A percentile compares a stretch with the other conserved stretches of the same genome.
Conservation (phyloP, 225 moss, liverwort and hornwort genomes). For the Pseudisothecium myosuroides region DNA sequence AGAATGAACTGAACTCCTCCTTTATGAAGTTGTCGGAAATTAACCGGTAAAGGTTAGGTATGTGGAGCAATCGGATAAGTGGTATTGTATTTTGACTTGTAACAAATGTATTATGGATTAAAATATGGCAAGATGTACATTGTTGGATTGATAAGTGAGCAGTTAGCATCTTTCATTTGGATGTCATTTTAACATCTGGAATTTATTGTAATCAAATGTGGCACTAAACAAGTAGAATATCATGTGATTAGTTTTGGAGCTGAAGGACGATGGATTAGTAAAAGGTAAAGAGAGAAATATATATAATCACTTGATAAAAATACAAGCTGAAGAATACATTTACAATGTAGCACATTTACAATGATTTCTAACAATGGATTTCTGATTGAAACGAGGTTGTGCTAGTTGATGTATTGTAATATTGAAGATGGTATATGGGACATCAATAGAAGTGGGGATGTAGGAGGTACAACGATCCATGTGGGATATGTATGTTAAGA, state of each 20-base stretch:
- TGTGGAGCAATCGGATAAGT: neutral
- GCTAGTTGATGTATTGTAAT: neutral
- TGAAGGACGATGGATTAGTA: fast-evolving
- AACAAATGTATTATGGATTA: too few relatives aligned
- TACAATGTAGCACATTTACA: too few relatives aligned
- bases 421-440: too few relatives aligned
- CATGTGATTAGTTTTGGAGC: fast-evolving
- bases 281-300: too few relatives aligned
- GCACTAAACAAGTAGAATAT: fast-evolving
- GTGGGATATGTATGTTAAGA: neutral
- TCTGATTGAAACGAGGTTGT: fast-evolving
- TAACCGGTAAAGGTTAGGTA: neutral
- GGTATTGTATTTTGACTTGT: too few relatives aligned
- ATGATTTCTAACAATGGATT: neutral
- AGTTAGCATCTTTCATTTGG: too few relatives aligned
- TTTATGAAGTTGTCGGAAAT: too few relatives aligned
- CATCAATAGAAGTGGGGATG: neutral
- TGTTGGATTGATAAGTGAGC: fast-evolving
- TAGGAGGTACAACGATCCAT: neutral
- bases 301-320: fast-evolving
- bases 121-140: neutral
- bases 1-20: neutral
- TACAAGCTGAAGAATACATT: neutral
- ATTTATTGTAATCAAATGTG: neutral
- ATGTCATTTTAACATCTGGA: neutral